Base-by-base conservation (phyloP, 2,329 filamentous ascomycete species). In the Fusarium veterinarium region DNA sequence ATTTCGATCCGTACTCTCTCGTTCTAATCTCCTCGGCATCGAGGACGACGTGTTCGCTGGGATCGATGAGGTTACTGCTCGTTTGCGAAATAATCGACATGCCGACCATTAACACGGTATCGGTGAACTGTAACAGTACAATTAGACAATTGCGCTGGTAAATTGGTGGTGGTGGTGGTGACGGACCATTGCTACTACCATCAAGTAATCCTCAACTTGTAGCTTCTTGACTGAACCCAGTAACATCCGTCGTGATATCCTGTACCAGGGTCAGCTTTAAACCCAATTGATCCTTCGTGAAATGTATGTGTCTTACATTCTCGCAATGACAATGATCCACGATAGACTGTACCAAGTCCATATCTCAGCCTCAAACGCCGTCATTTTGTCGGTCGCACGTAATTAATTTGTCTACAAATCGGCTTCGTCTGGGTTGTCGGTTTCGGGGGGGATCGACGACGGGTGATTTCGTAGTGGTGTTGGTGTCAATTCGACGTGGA, bases 21-120 rank as follows among this genome's bases (percentile, higher is more conserved):
- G 83, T 80, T 7, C 70, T 74, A 51, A 85, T 83, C 40, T 82
- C 83, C 0, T 81, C 69, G 1, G 85, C 81, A 0, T 88, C 89
- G 52, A 91, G 80, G 7, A 77, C 68, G 1, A 79, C 75, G 0
- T 80, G 78, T 33, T 89, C 82, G 20, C 84, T 79, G 0, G 85
- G 83, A 23, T 86, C 82, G 79, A 91, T 89, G 23, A 91, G 82
- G 74, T 91, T 91, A 45, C 87, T 90, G 19, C 85, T 87, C n/a
- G 87, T 88, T 38, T 84, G 81, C 5, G 84, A 82, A 25, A 89
- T 82, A 52, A 90, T 85, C 68, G 90, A 90, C 75, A 91, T 84
- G 12, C 82, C 79, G 30, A 87, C 81, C 62, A 90, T 86, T 17
- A 91, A 79, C 20, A 87, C 77, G 0, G 89, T 91, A 73, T 90